phyloP scores from a whole-genome alignment of 805 yeast species.

The Yarrowia sp. region DNA sequence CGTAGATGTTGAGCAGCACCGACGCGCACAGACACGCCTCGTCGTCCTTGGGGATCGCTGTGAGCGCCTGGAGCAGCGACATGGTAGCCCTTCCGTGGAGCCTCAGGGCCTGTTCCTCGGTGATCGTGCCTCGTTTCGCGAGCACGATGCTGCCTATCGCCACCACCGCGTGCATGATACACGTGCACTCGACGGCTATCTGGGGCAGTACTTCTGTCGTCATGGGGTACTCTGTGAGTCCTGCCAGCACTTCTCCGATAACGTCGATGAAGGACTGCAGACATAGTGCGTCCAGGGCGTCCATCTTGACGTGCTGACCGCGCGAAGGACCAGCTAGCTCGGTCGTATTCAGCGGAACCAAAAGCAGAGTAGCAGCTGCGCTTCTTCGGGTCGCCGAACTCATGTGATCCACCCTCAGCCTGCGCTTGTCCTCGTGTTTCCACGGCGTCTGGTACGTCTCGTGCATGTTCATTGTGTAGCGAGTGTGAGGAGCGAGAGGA shows the following conservation, averaged over 20 bases:
- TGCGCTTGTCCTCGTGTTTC: slow-evolving; percentile 9
- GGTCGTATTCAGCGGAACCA: slow-evolving; percentile 12
- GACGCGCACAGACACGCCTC: slow-evolving; percentile 23
- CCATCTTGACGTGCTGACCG: slow-evolving; percentile 9
- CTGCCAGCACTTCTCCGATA: background rate
- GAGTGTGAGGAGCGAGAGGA: background rate
- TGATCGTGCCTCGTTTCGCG: slow-evolving; percentile 13
- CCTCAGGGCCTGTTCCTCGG: slow-evolving; percentile 10
- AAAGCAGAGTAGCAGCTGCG: background rate
- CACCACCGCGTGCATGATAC: slow-evolving; percentile 23
- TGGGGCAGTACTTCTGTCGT: slow-evolving; percentile 15
- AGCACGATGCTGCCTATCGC: slow-evolving; percentile 7
- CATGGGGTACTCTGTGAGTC: slow-evolving; percentile 22
- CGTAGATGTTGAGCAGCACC: slow-evolving; percentile 15
- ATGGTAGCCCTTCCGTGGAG: slow-evolving; percentile 22
- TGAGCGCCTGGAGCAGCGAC: slow-evolving; percentile 3
- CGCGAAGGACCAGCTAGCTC: slow-evolving; percentile 1
- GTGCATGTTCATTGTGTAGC: background rate
- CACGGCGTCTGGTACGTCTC: background rate
- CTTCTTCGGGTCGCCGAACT: background rate
- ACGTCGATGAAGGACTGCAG: slow-evolving; percentile 16
- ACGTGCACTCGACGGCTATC: slow-evolving; percentile 7
- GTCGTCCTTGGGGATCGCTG: slow-evolving; percentile 12
- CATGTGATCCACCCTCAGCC: slow-evolving; percentile 2
- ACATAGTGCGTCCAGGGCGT: slow-evolving; percentile 5